Base-by-base conservation (phyloP, 495 filamentous ascomycete genomes). In the Neurospora tetrasperma region DNA sequence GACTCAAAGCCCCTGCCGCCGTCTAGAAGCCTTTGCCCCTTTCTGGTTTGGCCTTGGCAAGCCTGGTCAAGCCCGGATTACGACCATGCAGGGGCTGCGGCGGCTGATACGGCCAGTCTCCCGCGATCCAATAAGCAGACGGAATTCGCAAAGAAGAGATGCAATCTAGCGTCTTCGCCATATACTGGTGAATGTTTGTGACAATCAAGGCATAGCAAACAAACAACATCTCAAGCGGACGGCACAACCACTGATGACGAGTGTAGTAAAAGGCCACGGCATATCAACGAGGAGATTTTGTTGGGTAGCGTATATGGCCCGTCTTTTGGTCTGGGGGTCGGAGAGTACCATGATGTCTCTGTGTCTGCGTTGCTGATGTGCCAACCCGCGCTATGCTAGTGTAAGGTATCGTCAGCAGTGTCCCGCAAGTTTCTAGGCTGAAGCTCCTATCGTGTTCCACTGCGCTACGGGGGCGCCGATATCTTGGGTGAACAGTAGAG, bases 61-160 rank as follows among this genome's bases (percentile, higher is more conserved):
- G 18, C 54, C 14, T 66, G 14, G 54, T 9, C 27, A 14, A 62
- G 54, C 27, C 18, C 31, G 54, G 27, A 7, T 62, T 62, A 62
- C 54, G 54, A 5, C 54, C 23, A 62, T 62, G 54, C 54, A 38
- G 46, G 70, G 71, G 71, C 71, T 35, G 31, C 7, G 39, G 39
- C 70, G 70, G 70, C 46, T 42, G 70, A 40, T 39, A 39, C 46
- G 71, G 46, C 59, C 44, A 38, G 46, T 38, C 59, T 71, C 46
- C 71, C 71, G 46, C 71, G 71, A 71, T 38, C 71, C 71, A 71
- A 71, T 71, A 12, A 43, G 70, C 20, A 46, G 70, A 23, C 70
- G 5, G 42, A 5, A 23, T 31, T 23, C 42, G 42, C 11, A 42
- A 31, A 71, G 27, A 43, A 46, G 42, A 35, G 27, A 66, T 18